Base-by-base conservation (phyloP, 257 asterid species). In the Gentiana dahurica region DNA sequence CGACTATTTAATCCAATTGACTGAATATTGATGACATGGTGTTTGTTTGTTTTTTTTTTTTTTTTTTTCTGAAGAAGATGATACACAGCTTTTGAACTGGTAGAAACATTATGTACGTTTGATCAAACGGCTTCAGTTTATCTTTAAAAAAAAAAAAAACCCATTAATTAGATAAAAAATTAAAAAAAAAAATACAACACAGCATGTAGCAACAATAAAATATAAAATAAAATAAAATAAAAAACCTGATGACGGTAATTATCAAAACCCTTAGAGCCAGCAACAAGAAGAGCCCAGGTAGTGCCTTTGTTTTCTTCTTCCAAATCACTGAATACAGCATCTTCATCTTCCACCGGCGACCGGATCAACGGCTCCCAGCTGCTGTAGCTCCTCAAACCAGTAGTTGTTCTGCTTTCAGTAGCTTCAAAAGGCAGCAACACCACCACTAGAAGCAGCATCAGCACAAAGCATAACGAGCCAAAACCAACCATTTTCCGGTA, bases 201-300 rank as follows among this genome's bases (percentile, higher is more conserved):
- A 39, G 44, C 6, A 10, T 5, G 24, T 24, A 24, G 24, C 24
- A 24, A 24, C 24, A 24, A 24, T 24, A 24, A 24, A 24, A 24
- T 24, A 24, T 24, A 24, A 24, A 24, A 24, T 15, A 15, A 15
- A 15, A 15, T 15, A 15, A 15, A 15, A 15, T 11, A 45, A 10
- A 34, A 1, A 3, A 82, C 98, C 95, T 91, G 98, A 67, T 91
- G 98, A 8, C 98, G 85, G 47, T 91, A 91, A 54, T 91, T 91
- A 12, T 79, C 87, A 24, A 65, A 85, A 2, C 98, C 98, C 9
- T 68, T 81, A 0, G 98, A 91, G 45, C 98, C 98, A 1, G 98
- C 98, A 7, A 91, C 92, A 54, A 91, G 92, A 70, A 91, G 84
- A 61, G 96, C 98, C 98, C 98, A 91, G 41, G 71, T 71, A 4